Percentiles rank a stretch among this genome's conserved stretches.
Evolutionary conservation across 257 asterid genomes (phyloP).

Genomic region (Marsdenia floribunda): DNA sequence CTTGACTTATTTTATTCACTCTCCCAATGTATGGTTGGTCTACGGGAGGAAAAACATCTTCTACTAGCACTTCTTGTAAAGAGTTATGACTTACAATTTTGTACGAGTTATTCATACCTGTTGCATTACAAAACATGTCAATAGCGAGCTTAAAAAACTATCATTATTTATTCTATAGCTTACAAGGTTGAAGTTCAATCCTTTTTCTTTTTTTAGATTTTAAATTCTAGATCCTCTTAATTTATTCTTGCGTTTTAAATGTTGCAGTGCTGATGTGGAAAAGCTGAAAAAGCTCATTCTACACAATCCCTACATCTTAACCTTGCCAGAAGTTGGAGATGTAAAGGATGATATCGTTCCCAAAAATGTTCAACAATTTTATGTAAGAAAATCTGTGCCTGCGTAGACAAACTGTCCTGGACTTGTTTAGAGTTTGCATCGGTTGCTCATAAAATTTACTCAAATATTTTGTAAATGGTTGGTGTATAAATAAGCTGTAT

Average conservation of each 20-base stretch:
- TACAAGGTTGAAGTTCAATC: neutral
- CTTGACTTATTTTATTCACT: neutral
- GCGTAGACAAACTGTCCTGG: neutral
- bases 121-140: neutral
- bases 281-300: slow-evolving; percentile 87
- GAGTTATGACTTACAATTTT: neutral
- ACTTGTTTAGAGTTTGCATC: neutral
- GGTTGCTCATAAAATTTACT: neutral
- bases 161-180: neutral
- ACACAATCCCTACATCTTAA: slow-evolving; percentile 82
- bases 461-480: neutral
- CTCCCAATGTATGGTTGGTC: neutral
- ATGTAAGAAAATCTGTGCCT: slow-evolving; percentile 47
- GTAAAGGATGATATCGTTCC: slow-evolving; percentile 84
- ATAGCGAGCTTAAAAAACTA: neutral
- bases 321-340: slow-evolving; percentile 80
- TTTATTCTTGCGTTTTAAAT: slow-evolving; percentile 15
- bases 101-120: no score
- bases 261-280: slow-evolving; percentile 81
- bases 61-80: neutral
- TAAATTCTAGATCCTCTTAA: neutral
- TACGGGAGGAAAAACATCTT: neutral
- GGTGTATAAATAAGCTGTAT: neutral
- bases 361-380: slow-evolving; percentile 80
- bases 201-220: neutral